Conservation (phyloP, 1,284 basidiomycete genomes). For the Malassezia globosa region DNA sequence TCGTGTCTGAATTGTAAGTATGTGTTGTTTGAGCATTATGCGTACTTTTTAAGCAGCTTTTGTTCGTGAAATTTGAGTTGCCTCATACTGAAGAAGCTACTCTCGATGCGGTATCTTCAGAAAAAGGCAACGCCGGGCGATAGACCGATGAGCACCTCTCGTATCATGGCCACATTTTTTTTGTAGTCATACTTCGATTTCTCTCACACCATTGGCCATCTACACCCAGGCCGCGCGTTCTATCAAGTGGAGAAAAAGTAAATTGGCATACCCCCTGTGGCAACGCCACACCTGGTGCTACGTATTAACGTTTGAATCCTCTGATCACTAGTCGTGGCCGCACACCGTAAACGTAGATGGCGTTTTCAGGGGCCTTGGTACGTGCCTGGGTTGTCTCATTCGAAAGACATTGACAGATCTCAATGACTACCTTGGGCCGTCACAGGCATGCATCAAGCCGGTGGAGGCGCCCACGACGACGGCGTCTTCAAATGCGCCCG, state of each 20-base stretch:
- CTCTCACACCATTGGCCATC: too few species aligned
- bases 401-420: slow-evolving; percentile 62
- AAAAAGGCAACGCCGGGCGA: too few species aligned
- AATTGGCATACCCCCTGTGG: too few species aligned
- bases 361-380: slow-evolving; percentile 78
- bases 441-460: slow-evolving; percentile 95
- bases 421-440: slow-evolving; percentile 94
- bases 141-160: neutral
- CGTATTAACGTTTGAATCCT: too few species aligned
- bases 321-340: too few species aligned
- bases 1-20: slow-evolving; percentile 32
- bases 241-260: too few species aligned
- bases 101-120: too few species aligned
- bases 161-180: neutral
- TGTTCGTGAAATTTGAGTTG: slow-evolving; percentile 46
- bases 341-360: slow-evolving; percentile 53
- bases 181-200: neutral
- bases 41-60: slow-evolving; percentile 46
- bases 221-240: too few species aligned
- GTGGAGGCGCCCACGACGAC: slow-evolving; percentile 51
- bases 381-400: slow-evolving; percentile 1
- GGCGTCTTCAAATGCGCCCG: slow-evolving; percentile 12
- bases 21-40: neutral
- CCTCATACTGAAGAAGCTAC: too few species aligned
- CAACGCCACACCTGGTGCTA: too few species aligned